phyloP scores from a whole-genome alignment of 495 filamentous ascomycete genomes.

The Talaromyces liani region DNA sequence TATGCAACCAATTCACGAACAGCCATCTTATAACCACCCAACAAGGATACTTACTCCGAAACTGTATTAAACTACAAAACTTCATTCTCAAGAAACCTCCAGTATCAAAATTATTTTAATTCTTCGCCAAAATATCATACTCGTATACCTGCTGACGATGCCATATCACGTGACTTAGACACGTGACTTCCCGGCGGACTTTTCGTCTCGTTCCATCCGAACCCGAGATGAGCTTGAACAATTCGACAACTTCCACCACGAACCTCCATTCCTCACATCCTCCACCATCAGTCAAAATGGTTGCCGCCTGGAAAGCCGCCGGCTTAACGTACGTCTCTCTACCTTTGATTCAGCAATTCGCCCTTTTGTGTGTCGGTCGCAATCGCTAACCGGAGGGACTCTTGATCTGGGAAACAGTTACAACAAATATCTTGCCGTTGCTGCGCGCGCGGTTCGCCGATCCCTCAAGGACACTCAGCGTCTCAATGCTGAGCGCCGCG shows the following conservation, averaged over 20 bases:
- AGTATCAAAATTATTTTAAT: not conserved
- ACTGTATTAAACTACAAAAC: not conserved
- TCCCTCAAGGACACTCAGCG: constrained; percentile 92
- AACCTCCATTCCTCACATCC: constrained; percentile 15
- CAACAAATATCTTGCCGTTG: constrained; percentile 50
- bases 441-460: constrained; percentile 58
- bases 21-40: not conserved
- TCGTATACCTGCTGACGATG: not conserved
- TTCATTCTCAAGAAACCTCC: not conserved
- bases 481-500: constrained; percentile 79
- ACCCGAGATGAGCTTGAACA: constrained; percentile 4
- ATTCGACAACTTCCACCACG: not conserved
- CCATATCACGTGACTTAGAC: not conserved
- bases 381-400: constrained; percentile 20
- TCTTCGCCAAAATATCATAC: not conserved
- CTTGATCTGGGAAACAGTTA: constrained; percentile 26
- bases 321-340: constrained; percentile 91
- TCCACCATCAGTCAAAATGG: constrained; percentile 63
- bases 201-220: not conserved
- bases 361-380: no score
- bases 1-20: not conserved
- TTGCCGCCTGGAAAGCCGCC: constrained; percentile 96
- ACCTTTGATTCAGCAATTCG: no score
- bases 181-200: constrained; percentile 4
- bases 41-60: not conserved